Evolutionary conservation across 306 rosid species (phyloP), one percentile per base, ranked within the genome.

Genomic region (peach (Prunus persica)): DNA sequence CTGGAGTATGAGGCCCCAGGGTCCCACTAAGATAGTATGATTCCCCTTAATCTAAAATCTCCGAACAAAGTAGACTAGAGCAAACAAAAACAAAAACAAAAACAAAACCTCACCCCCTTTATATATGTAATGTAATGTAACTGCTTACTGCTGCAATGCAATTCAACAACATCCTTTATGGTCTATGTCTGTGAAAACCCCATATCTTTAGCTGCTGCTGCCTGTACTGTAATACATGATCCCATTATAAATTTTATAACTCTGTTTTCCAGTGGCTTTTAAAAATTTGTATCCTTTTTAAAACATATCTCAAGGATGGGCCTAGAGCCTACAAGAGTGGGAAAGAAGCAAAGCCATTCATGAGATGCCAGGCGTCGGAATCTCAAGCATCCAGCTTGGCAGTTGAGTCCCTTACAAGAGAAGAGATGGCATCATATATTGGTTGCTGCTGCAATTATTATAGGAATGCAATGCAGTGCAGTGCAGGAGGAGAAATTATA

Each of bases 351-450:
- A 80, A 58, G 12, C 87, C 88, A 83, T 22, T 86, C 78, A 81
- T 32, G 61, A 12, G 4, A 5, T 45, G 16, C 86, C 89, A 87
- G 15, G 76, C 81, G 87, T 81, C 67, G 27, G 3, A 20, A 49
- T 51, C 11, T 6, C 2, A 30, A 1, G 47, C 0, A 67, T 46
- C 83, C 82, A 70, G 45, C 62, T 87, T 80, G 74, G 20, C 82
- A 62, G 9, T 82, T 79, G 76, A 85, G 87, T 85, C 75, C 76
- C 85, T 87, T 81, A 3, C 67, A 78, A 84, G 94, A 80, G 78
- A 87, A 84, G 94, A 80, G 78, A 87, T 80, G 81, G 34, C 79
- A 76, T 77, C 72, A 56, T 69, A 58, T 13, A 19, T 32, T 68
- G 75, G 34, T 45, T 63, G 85, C 46, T 67, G 38, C 69, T 77